Percentiles rank a stretch among this genome's conserved stretches.
These are phyloP conservation scores for Bipolaris bicolor DNA, from an alignment of 2,329 filamentous ascomycete genomes.

Conservation along the genomic window DNA sequence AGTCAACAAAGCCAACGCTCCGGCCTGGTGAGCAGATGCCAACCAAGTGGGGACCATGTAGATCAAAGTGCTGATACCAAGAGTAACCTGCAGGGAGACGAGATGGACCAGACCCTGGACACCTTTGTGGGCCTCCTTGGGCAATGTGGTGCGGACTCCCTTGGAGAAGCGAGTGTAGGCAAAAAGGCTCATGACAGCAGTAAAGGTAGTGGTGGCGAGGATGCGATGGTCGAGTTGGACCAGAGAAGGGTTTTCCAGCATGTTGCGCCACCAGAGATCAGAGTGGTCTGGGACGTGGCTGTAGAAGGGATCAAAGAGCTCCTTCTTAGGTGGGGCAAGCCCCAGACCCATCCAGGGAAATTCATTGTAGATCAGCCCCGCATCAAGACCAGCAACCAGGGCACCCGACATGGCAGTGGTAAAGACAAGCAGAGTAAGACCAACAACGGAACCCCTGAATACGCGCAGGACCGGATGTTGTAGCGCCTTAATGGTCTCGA, in stretches of 20 bases:
- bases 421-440: constrained; percentile 78
- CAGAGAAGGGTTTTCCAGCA: constrained; percentile 93
- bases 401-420: constrained; percentile 91
- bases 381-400: constrained; percentile 92
- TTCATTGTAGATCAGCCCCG: constrained; percentile 97
- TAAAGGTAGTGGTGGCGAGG: constrained; percentile 87
- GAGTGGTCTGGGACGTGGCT: constrained; percentile 75
- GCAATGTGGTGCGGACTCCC: constrained; percentile 64
- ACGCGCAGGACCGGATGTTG: constrained; percentile 68
- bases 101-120: constrained; percentile 82
- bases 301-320: constrained; percentile 88
- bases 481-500: constrained; percentile 66
- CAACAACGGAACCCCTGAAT: constrained; percentile 76
- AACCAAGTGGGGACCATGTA: constrained; percentile 91
- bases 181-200: constrained; percentile 77
- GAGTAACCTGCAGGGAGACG: constrained; percentile 77
- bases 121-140: constrained; percentile 70
- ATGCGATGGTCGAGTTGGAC: constrained; percentile 97
- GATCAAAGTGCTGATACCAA: constrained; percentile 89
- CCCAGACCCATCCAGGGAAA: constrained; percentile 94
- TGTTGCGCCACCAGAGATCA: constrained; percentile 96
- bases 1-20: constrained; percentile 82
- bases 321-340: constrained; percentile 77
- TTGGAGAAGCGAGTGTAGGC: constrained; percentile 76
- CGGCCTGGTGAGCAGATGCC: constrained; percentile 91